Base-by-base conservation (phyloP, 202 grass and related monocot genomes). In the Carex arenaria region DNA sequence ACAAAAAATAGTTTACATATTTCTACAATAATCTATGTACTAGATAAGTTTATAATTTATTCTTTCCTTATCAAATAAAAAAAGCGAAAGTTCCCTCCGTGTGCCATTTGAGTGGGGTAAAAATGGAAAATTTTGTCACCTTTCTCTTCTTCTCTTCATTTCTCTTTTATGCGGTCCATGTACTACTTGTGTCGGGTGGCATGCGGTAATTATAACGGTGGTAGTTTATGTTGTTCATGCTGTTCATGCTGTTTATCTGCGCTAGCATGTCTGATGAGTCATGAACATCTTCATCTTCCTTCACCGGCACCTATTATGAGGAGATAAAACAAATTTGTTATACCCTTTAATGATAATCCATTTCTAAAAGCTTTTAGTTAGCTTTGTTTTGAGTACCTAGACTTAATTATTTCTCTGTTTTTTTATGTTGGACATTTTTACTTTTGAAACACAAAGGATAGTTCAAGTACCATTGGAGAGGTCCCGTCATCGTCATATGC, bases 221-320 rank as follows among this genome's bases (percentile, higher is more conserved):
- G 19, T 77, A 85, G 78, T 80, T 90, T 54, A 98, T 82, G 80
- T 91, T 42, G 34, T 42, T 42, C 38, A 45, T 45, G 42, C 9
- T 40, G 38, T 40, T 40, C 38, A 45, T 92, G 19, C 77, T 87
- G 78, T 81, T 90, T 54, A 98, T 84, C 72, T 93, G 92, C 75
- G 84, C 87, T 43, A 92, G 63, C 77, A 93, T 89, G 79, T 92
- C 81, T 7, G 88, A 87, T 3, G 85, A 88, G 55, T 89, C 88
- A 43, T 95, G 71, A 64, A 90, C 81, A 49, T 90, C 88, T 88
- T 92, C 92, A 82, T 83, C 80, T 88, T 85, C 93, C 73, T 96
- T 89, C 68, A 86, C 87, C 42, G 12, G 54, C 30, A 38, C 61
- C 93, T 96, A 85, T 51, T 85, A 90, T 82, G 18, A 54, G 63